These are phyloP conservation scores for Austroboletus novae-zelandiae DNA, from an alignment of 1,284 basidiomycete species.

Conservation along the genomic window DNA sequence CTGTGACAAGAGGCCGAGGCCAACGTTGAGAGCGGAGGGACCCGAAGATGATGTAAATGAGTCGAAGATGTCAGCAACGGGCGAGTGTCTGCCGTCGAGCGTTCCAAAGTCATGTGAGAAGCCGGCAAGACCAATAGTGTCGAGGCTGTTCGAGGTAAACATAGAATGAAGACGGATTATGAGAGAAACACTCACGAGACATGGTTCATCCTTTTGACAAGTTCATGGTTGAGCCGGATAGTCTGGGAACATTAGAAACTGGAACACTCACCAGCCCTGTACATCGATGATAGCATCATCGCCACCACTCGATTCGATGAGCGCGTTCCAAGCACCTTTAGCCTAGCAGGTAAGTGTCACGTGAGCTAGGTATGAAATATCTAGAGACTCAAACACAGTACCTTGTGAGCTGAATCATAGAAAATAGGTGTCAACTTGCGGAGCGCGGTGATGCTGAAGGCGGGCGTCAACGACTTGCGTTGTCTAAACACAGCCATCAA, in stretches of 20 bases:
- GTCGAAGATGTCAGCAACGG: conserved; percentile 46
- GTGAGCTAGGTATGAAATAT: background rate
- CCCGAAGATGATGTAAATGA: conserved; percentile 13
- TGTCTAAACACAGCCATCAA: conserved; percentile 29
- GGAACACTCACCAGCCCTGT: conserved; percentile 31
- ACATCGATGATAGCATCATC: conserved; percentile 46
- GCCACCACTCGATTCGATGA: conserved; percentile 38
- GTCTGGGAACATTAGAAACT: background rate
- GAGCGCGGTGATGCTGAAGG: conserved; percentile 9
- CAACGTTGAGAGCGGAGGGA: conserved; percentile 26
- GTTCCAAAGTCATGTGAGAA: conserved; percentile 40
- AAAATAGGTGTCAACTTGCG: conserved; percentile 15
- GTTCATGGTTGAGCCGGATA: background rate
- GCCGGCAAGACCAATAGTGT: conserved; percentile 43
- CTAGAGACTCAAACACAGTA: background rate
- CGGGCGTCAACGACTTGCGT: conserved; percentile 25
- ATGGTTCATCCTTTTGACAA: conserved; percentile 44
- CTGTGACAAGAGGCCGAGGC: conserved; percentile 40
- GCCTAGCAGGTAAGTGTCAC: conserved; percentile 18
- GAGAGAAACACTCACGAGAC: conserved; percentile 38
- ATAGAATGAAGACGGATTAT: background rate
- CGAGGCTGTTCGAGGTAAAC: conserved; percentile 9
- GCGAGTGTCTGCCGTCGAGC: conserved; percentile 39
- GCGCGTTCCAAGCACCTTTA: conserved; percentile 50
- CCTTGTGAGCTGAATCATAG: conserved; percentile 48